Percentiles rank a stretch among this genome's conserved stretches.
Evolutionary conservation across 331 rosid genomes (phyloP).

Genomic region (Pyrus hybrid): DNA sequence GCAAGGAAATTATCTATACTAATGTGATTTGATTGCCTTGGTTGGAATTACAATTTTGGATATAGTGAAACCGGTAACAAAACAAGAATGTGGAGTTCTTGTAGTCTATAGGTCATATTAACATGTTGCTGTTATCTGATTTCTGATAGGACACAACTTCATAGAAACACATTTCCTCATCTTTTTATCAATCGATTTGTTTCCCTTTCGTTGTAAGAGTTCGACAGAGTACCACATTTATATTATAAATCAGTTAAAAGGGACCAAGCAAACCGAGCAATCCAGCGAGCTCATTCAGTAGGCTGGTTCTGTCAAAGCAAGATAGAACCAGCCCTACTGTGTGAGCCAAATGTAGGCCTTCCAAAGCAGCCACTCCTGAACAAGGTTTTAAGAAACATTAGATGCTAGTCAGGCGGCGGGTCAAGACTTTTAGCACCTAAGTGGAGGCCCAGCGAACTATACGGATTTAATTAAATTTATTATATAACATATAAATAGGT

Average conservation of each 20-base stretch:
- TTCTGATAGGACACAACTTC: neutral
- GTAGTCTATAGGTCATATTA: neutral
- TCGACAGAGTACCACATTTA: neutral
- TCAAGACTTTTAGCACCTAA: too few species aligned
- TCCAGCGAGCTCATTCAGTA: too few species aligned
- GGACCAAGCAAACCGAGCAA: too few species aligned
- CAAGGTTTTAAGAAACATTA: too few species aligned
- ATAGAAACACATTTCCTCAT: neutral
- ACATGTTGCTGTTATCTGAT: neutral
- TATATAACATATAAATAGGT: too few species aligned
- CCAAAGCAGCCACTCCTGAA: too few species aligned
- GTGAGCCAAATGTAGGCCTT: too few species aligned
- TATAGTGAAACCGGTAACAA: neutral
- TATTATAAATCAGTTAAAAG: neutral
- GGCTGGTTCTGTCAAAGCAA: too few species aligned
- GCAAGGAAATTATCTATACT: neutral
- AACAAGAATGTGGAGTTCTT: neutral
- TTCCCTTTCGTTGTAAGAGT: too few species aligned
- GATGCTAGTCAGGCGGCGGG: accelerated
- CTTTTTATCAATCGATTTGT: too few species aligned
- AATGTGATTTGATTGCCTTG: neutral
- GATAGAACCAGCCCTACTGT: neutral
- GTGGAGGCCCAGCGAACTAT: accelerated
- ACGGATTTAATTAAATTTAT: too few species aligned
- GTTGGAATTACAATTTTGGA: neutral